A percentile compares a stretch with the other conserved stretches of the same genome.
Conservation (phyloP, 2,329 filamentous ascomycete genomes). For the Elsinoe necatrix region DNA sequence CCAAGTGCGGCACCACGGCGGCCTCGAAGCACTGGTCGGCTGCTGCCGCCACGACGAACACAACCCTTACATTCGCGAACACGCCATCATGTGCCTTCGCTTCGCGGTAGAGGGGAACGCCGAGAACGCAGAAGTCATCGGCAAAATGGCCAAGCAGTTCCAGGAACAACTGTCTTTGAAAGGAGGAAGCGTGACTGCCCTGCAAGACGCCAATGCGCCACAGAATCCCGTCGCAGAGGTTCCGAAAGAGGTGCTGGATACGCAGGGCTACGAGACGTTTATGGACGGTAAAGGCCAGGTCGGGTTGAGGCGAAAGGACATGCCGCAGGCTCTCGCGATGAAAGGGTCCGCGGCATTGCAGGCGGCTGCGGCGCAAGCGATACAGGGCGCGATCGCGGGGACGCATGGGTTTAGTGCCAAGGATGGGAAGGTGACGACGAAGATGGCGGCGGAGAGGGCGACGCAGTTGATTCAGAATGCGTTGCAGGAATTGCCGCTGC, state of each 20-base stretch:
- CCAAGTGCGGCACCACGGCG: conserved; percentile 76
- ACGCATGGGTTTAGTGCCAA: conserved; percentile 18
- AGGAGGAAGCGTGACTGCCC: conserved; percentile 15
- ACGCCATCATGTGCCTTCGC: conserved; percentile 80
- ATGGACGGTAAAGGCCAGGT: conserved; percentile 43
- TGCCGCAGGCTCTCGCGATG: conserved; percentile 17
- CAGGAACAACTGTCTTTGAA: conserved; percentile 7
- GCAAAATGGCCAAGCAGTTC: conserved; percentile 43
- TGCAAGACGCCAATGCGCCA: neutral
- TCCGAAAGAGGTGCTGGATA: conserved; percentile 41
- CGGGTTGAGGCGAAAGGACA: conserved; percentile 37
- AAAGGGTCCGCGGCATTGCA: conserved; percentile 16
- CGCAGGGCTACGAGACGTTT: conserved; percentile 43
- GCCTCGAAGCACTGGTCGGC: conserved; percentile 77
- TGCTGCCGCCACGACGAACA: conserved; percentile 88
- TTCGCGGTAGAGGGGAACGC: conserved; percentile 60
- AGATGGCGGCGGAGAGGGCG: conserved; percentile 33
- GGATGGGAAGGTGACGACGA: conserved; percentile 19
- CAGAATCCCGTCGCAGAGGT: conserved; percentile 25
- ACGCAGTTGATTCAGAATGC: conserved; percentile 42
- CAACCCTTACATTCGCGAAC: conserved; percentile 89
- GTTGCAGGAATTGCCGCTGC: conserved; percentile 36
- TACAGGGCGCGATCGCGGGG: conserved; percentile 19
- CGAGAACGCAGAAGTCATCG: conserved; percentile 63
- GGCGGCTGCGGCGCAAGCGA: conserved; percentile 21